Evolutionary conservation across 208 protist species (phyloP).

Genomic region (Acanthamoeba sp.): DNA sequence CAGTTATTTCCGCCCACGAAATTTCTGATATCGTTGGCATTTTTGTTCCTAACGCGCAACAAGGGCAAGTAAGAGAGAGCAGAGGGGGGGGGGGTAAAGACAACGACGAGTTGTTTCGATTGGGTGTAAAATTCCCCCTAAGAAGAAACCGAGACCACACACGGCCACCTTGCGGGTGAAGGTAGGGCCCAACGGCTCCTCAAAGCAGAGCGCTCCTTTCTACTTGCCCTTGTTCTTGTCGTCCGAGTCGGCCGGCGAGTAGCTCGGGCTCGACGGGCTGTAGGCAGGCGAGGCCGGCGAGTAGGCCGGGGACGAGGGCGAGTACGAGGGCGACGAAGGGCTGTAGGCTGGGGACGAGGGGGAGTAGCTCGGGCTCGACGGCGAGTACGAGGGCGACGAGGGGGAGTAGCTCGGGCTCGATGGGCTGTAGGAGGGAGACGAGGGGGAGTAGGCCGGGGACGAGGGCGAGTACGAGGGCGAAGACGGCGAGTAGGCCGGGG

Average conservation of each 20-base stretch:
- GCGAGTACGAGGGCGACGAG: conserved; percentile 84
- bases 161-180: too few relatives aligned
- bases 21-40: too few relatives aligned
- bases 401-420: conserved; percentile 83
- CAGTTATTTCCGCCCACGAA: not conserved
- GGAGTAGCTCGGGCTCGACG: conserved; percentile 78
- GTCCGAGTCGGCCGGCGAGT: not conserved
- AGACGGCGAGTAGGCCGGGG: conserved; percentile 87
- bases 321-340: conserved; percentile 88
- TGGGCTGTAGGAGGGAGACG: conserved; percentile 86
- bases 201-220: too few relatives aligned
- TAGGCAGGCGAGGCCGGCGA: conserved; percentile 90
- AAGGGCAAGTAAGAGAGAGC: too few relatives aligned
- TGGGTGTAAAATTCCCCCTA: not conserved
- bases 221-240: conserved; percentile 1
- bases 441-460: conserved; percentile 90
- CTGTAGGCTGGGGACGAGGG: conserved; percentile 82
- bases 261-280: conserved; percentile 73
- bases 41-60: too few relatives aligned
- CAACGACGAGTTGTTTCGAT: not conserved
- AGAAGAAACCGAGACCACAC: too few relatives aligned
- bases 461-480: conserved; percentile 89
- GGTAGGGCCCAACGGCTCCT: too few relatives aligned
- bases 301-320: conserved; percentile 88
- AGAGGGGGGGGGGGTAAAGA: not conserved